phyloP scores from a whole-genome alignment of 139 green algal species.

The Micractinium conductrix region DNA sequence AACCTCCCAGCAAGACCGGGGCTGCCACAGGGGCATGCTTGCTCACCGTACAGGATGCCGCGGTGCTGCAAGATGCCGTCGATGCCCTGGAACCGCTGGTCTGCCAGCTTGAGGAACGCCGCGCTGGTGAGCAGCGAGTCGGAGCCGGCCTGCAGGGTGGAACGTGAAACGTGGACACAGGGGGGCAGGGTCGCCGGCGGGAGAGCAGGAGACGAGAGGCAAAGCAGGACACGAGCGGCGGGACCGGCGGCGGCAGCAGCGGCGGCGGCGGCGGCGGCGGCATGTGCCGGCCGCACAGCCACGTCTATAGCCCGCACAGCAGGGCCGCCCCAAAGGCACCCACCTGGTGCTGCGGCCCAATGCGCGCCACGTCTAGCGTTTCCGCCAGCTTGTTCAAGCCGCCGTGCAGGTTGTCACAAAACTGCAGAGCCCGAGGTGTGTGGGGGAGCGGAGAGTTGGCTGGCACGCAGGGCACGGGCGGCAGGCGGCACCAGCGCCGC shows the following conservation, averaged over 20 bases:
- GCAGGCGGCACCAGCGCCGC: no score
- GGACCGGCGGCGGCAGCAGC: no score
- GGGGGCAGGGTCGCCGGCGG: no score
- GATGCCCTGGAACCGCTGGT: conserved; percentile 84
- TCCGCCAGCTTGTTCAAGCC: conserved; percentile 98
- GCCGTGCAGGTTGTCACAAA: conserved; percentile 95
- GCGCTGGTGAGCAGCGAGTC: conserved; percentile 91
- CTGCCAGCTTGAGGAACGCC: conserved; percentile 94
- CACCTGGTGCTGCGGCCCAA: conserved; percentile 92
- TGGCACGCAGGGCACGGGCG: no score
- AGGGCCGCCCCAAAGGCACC: no score
- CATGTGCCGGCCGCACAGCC: no score
- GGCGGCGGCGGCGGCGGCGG: no score
- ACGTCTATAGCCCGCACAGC: no score
- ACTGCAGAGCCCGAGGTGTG: conserved; percentile 39
- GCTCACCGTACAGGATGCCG: conserved; percentile 94
- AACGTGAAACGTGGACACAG: not conserved
- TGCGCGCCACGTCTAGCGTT: conserved; percentile 92
- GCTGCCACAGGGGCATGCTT: no score
- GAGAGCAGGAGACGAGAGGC: no score
- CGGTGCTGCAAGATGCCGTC: conserved; percentile 73
- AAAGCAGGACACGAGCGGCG: no score
- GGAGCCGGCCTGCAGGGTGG: conserved; percentile 78
- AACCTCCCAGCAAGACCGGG: no score
- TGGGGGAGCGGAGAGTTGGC: not conserved